Percentiles rank a stretch among this genome's conserved stretches.
These are phyloP conservation scores for Zygoascus flipseniorum DNA, from an alignment of 805 yeast genomes.

Conservation along the genomic window DNA sequence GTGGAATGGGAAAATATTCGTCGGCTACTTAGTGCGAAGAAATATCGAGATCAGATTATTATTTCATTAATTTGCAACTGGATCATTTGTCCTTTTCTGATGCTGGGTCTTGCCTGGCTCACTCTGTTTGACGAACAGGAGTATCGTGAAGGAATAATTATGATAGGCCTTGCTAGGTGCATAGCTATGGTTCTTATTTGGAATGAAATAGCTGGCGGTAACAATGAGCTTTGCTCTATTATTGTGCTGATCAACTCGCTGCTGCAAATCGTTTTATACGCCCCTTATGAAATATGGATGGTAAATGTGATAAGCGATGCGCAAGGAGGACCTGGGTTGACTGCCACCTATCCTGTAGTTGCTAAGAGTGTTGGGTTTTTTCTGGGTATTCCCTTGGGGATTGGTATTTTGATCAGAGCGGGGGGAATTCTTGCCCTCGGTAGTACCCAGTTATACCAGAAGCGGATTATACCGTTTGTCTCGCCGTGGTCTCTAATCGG, in stretches of 20 bases:
- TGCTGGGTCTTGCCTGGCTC: constrained; percentile 48
- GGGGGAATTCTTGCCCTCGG: background rate
- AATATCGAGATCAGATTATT: constrained; percentile 26
- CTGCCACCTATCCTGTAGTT: constrained; percentile 32
- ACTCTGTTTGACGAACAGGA: constrained; percentile 40
- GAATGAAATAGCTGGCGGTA: constrained; percentile 49
- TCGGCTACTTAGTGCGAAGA: constrained; percentile 19
- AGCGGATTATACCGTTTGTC: constrained; percentile 33
- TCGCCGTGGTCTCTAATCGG: constrained; percentile 46
- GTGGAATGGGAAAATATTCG: constrained; percentile 43
- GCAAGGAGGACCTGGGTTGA: constrained; percentile 1
- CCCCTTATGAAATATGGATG: constrained; percentile 43
- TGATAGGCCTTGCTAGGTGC: constrained; percentile 53
- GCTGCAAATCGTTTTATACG: constrained; percentile 43
- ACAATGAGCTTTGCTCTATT: constrained; percentile 41
- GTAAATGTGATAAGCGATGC: constrained; percentile 33
- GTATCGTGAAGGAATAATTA: constrained; percentile 45
- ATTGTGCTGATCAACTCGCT: constrained; percentile 45
- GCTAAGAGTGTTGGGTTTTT: constrained; percentile 45
- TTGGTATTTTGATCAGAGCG: constrained; percentile 37
- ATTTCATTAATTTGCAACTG: constrained; percentile 43
- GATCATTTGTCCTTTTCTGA: constrained; percentile 47
- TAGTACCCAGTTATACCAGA: constrained; percentile 24
- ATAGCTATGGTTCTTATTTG: constrained; percentile 56
- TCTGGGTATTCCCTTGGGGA: constrained; percentile 44